These are phyloP conservation scores for Dothideomycetes sp. DNA, from an alignment of 2,329 filamentous ascomycete species.

Conservation along the genomic window DNA sequence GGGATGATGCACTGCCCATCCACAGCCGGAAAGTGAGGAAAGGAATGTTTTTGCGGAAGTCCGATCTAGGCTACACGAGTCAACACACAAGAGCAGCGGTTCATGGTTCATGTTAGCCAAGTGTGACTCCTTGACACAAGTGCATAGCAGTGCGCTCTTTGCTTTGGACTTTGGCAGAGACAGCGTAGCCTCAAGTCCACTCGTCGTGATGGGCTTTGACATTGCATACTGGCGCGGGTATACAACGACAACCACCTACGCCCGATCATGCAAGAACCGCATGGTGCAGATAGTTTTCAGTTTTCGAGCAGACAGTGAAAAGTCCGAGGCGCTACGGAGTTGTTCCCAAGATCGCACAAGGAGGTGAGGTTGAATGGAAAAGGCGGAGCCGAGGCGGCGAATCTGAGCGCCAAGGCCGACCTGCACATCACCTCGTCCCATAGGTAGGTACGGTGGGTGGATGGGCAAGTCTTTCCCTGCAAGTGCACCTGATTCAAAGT, in stretches of 20 bases:
- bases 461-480: too few relatives aligned
- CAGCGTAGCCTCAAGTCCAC: slow-evolving; percentile 1
- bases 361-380: slow-evolving; percentile 11
- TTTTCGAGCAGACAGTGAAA: not conserved
- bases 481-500: not conserved
- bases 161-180: not conserved
- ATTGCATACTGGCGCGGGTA: not conserved
- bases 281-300: slow-evolving; percentile 7
- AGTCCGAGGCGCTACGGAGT: slow-evolving; percentile 12
- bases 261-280: slow-evolving; percentile 8
- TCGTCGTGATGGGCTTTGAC: not conserved
- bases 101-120: too few relatives aligned
- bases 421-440: not conserved
- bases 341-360: not conserved
- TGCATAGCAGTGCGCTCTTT: slow-evolving; percentile 1
- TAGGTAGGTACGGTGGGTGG: too few relatives aligned
- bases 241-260: not conserved
- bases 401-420: slow-evolving; percentile 6
- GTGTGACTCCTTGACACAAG: not conserved
- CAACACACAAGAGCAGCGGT: too few relatives aligned
- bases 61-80: too few relatives aligned
- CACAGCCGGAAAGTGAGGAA: too few relatives aligned
- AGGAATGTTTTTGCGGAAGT: too few relatives aligned
- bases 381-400: slow-evolving; percentile 7
- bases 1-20: too few relatives aligned